Evolutionary conservation across 2,329 filamentous ascomycete species (phyloP).

Genomic region (Fusarium falciforme): DNA sequence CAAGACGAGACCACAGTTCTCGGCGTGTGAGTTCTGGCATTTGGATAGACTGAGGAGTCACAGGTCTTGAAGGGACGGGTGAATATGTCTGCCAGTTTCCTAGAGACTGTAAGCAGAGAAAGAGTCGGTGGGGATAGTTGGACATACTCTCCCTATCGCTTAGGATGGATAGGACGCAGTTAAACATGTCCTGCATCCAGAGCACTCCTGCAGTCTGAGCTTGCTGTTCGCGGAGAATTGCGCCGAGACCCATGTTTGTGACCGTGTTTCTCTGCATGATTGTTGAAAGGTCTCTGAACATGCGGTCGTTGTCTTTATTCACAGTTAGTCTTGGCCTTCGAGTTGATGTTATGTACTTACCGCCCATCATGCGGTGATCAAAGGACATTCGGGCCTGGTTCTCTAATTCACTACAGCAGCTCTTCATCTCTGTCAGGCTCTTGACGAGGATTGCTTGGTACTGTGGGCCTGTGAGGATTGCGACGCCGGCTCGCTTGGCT

Average conservation of each 20-base stretch:
- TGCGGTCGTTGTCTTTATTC: neutral
- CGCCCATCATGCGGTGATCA: neutral
- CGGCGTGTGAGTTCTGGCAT: neutral
- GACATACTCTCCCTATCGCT: neutral
- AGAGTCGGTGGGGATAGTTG: neutral
- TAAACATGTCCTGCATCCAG: neutral
- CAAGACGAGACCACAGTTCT: neutral
- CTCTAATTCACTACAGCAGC: neutral
- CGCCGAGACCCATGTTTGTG: neutral
- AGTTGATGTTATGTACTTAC: neutral
- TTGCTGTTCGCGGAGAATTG: neutral
- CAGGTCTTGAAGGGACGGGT: neutral
- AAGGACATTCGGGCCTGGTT: neutral
- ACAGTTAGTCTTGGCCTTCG: no score
- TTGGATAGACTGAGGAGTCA: neutral
- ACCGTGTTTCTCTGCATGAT: neutral
- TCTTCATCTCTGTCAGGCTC: neutral
- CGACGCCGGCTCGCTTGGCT: neutral
- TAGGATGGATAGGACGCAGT: neutral
- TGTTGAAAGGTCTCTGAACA: neutral
- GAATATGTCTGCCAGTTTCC: neutral
- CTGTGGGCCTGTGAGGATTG: neutral
- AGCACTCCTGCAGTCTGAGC: neutral
- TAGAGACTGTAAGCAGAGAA: neutral
- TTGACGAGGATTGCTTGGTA: neutral